phyloP scores from a whole-genome alignment of 139 green algal genomes.

The Haematococcus sp. region DNA sequence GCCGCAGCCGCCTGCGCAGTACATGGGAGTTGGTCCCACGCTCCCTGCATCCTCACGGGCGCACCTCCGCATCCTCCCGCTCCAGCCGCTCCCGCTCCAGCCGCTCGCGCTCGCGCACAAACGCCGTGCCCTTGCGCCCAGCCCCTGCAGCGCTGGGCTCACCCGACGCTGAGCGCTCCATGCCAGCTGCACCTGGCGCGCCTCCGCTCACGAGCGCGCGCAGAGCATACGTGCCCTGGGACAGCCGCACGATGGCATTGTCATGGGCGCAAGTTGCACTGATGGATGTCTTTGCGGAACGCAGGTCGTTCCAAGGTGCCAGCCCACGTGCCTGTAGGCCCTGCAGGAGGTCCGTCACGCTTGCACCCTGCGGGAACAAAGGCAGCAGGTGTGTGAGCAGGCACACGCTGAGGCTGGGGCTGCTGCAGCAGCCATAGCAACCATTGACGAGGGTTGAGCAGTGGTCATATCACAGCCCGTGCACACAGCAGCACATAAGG shows the following conservation, averaged over 20 bases:
- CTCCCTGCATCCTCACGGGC: too few relatives aligned
- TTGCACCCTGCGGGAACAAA: constrained; percentile 18
- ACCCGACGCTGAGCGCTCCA: neutral
- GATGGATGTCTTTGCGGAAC: constrained; percentile 19
- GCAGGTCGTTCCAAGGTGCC: constrained; percentile 6
- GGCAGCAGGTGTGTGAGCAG: too few relatives aligned
- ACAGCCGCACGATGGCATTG: neutral
- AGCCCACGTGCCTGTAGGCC: constrained; percentile 11
- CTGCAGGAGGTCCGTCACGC: constrained; percentile 15
- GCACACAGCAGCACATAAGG: too few relatives aligned
- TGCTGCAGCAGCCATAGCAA: too few relatives aligned
- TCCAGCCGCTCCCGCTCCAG: neutral
- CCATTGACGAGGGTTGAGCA: too few relatives aligned
- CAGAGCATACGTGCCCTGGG: neutral
- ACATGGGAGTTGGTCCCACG: too few relatives aligned
- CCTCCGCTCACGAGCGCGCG: neutral
- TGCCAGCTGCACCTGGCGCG: neutral
- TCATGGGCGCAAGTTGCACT: constrained; percentile 23
- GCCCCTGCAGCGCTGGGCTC: neutral
- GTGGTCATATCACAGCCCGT: neutral
- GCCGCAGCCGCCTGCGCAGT: too few relatives aligned
- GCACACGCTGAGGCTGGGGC: too few relatives aligned
- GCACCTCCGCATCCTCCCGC: neutral
- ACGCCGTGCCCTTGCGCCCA: neutral
- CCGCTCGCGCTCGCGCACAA: neutral